phyloP scores from a whole-genome alignment of 805 yeast genomes.

The Groenewaldozyma salmanticensis region DNA sequence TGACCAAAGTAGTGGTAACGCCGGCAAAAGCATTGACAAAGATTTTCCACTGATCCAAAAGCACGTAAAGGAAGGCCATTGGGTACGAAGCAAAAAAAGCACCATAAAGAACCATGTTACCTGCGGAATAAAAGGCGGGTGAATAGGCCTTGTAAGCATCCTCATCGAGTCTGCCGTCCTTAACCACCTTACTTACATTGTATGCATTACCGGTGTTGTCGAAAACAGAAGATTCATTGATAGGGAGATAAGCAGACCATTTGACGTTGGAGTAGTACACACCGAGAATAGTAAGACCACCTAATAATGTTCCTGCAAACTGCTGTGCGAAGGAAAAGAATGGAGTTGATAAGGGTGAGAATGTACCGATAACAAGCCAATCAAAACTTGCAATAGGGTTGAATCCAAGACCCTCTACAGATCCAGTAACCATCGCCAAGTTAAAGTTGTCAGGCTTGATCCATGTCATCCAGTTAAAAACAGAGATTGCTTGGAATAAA shows the following conservation, averaged over 20 bases:
- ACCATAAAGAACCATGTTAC: conserved; percentile 32
- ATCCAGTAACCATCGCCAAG: conserved; percentile 55
- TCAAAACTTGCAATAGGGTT: conserved; percentile 36
- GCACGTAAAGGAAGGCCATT: conserved; percentile 37
- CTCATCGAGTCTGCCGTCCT: conserved; percentile 22
- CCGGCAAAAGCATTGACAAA: conserved; percentile 10
- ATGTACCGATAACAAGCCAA: conserved; percentile 20
- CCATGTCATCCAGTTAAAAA: conserved; percentile 58
- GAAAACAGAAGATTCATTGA: conserved; percentile 41
- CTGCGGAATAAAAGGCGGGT: conserved; percentile 59
- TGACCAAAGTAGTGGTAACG: conserved; percentile 10
- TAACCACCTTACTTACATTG: conserved; percentile 35
- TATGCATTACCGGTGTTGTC: conserved; percentile 42
- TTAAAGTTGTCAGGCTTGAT: conserved; percentile 42
- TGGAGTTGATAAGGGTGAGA: conserved; percentile 12
- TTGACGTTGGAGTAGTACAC: conserved; percentile 45
- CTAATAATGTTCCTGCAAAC: conserved; percentile 8
- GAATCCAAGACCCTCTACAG: conserved; percentile 31
- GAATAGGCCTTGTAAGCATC: conserved; percentile 46
- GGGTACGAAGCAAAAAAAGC: conserved; percentile 50
- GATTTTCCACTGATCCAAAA: conserved; percentile 12
- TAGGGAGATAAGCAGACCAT: conserved; percentile 52
- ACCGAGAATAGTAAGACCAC: conserved; percentile 26
- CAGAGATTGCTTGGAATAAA: conserved; percentile 49
- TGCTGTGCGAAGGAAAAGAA: conserved; percentile 10